Percentiles rank a stretch among this genome's conserved stretches.
Conservation (phyloP, 129 eudicot species). For the Ambrosia artemisiifolia region DNA sequence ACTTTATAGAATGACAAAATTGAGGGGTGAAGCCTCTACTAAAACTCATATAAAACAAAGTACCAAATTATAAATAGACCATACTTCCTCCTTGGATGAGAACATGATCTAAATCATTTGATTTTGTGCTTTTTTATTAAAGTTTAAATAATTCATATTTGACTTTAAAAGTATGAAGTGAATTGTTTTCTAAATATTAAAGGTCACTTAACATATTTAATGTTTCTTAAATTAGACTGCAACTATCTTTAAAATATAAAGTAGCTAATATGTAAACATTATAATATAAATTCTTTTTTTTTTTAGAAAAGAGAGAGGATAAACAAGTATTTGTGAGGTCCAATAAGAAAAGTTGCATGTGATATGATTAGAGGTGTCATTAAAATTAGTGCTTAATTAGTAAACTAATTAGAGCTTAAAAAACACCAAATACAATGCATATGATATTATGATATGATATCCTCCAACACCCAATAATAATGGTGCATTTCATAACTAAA, state of each 20-base stretch:
- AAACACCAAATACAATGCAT: conserved; percentile 55
- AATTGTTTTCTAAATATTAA: conserved; percentile 1
- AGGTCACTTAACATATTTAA: conserved; percentile 9
- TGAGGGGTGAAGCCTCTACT: too few species aligned
- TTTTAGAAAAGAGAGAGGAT: conserved; percentile 34
- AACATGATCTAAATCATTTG: conserved; percentile 40
- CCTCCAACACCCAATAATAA: conserved; percentile 37
- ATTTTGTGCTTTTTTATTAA: conserved; percentile 25
- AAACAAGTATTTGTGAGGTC: conserved; percentile 56
- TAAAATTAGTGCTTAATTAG: conserved; percentile 39
- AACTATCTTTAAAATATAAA: conserved; percentile 7
- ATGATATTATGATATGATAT: conserved; percentile 19
- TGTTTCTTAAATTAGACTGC: neutral
- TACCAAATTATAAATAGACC: neutral
- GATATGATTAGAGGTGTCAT: conserved; percentile 62
- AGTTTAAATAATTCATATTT: conserved; percentile 19
- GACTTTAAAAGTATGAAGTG: conserved; percentile 30
- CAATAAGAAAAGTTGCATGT: conserved; percentile 74
- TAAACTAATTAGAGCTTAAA: conserved; percentile 21
- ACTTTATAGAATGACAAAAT: too few species aligned
- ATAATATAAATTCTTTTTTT: conserved; percentile 23
- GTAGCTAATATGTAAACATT: conserved; percentile 12
- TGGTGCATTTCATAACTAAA: too few species aligned
- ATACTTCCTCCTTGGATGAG: conserved; percentile 15
- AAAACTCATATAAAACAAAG: conserved; percentile 22